Percentiles rank a stretch among this genome's conserved stretches.
Evolutionary conservation across 2,329 filamentous ascomycete genomes (phyloP).

Genomic region (Fusarium nanum): DNA sequence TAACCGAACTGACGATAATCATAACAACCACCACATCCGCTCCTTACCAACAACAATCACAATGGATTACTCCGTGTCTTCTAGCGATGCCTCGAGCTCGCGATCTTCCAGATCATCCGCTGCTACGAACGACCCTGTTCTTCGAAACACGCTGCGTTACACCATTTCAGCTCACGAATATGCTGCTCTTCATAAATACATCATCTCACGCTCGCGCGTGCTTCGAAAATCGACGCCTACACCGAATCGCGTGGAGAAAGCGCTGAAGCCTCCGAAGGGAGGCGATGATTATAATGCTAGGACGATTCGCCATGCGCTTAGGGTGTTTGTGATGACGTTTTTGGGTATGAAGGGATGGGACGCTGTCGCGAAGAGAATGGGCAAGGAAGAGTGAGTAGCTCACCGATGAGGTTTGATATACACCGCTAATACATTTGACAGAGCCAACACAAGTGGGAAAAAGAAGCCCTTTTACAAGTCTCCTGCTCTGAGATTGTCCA

Average conservation of each 20-base stretch:
- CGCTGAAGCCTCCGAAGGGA: conserved; percentile 50
- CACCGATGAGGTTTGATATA: background rate
- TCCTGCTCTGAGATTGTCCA: conserved; percentile 78
- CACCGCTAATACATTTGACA: conserved; percentile 28
- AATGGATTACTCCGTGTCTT: conserved; percentile 40
- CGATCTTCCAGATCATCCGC: conserved; percentile 38
- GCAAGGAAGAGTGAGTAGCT: conserved; percentile 59
- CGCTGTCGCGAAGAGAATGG: conserved; percentile 61
- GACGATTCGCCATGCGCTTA: conserved; percentile 75
- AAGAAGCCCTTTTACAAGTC: conserved; percentile 71
- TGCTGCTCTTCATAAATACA: conserved; percentile 82
- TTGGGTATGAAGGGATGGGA: conserved; percentile 73
- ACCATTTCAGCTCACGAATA: conserved; percentile 89
- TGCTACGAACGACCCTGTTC: conserved; percentile 69
- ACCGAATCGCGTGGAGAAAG: conserved; percentile 64
- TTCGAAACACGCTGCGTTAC: conserved; percentile 88
- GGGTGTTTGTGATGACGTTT: conserved; percentile 75
- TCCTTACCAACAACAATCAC: conserved; percentile 6
- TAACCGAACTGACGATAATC: conserved; percentile 5
- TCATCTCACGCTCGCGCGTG: conserved; percentile 76
- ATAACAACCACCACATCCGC: background rate
- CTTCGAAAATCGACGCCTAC: conserved; percentile 67
- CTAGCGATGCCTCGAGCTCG: conserved; percentile 39
- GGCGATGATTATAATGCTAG: conserved; percentile 76
- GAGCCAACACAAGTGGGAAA: conserved; percentile 49